Conservation (phyloP, 1,284 basidiomycete genomes). For the Boletus smithii region DNA sequence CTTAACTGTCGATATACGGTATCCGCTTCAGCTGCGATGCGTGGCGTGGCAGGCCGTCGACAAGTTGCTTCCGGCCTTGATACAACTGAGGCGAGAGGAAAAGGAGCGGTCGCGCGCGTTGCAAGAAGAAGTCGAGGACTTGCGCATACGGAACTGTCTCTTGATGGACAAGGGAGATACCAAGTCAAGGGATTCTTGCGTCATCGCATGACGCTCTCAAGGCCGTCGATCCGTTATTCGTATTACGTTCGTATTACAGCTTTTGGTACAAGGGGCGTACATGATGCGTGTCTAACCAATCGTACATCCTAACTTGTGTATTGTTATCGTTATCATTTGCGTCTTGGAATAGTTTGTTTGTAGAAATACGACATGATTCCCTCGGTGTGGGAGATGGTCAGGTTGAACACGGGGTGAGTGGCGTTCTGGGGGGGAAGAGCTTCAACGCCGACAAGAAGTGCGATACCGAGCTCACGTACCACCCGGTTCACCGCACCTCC, state of each 20-base stretch:
- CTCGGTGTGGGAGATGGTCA: constrained; percentile 73
- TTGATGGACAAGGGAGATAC: constrained; percentile 37
- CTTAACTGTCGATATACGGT: constrained; percentile 23
- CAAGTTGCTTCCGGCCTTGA: constrained; percentile 47
- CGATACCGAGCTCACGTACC: constrained; percentile 45
- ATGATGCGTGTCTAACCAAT: neutral
- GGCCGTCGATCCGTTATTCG: neutral
- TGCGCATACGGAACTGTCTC: constrained; percentile 45
- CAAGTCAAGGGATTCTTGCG: constrained; percentile 24
- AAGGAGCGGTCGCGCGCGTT: constrained; percentile 38
- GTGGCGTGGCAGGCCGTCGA: constrained; percentile 44
- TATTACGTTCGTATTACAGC: neutral
- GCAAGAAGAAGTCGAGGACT: constrained; percentile 50
- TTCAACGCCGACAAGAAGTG: neutral
- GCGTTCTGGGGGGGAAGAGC: constrained; percentile 59
- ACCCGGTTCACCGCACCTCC: constrained; percentile 68
- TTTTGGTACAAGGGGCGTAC: neutral
- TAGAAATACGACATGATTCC: constrained; percentile 79
- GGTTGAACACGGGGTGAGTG: constrained; percentile 84
- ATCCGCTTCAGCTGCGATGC: constrained; percentile 34
- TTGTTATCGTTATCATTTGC: constrained; percentile 3
- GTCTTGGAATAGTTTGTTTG: constrained; percentile 48
- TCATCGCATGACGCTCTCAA: constrained; percentile 13
- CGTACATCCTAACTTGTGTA: constrained; percentile 9
- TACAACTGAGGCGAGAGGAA: constrained; percentile 48